Conservation (phyloP, 176 grass and related monocot species). For the Tuctoria greenei region DNA sequence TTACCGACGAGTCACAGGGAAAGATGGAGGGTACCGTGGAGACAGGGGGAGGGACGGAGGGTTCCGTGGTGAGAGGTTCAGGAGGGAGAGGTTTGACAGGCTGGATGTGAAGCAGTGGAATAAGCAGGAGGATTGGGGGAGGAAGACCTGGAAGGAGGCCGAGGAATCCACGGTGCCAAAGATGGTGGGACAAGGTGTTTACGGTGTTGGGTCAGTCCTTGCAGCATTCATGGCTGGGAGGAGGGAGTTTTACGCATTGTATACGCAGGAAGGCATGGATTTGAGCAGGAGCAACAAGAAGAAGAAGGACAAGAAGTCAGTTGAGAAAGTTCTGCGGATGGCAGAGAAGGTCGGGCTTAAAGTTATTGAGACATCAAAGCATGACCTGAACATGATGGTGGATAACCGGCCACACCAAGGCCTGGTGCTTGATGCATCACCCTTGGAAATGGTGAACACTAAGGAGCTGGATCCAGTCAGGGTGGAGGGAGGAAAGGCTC, state of each 20-base stretch:
- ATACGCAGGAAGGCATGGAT: conserved; percentile 85
- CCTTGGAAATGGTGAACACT: conserved; percentile 82
- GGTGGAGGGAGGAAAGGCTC: conserved; percentile 55
- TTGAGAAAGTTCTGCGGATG: conserved; percentile 62
- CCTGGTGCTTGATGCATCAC: conserved; percentile 84
- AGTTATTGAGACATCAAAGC: conserved; percentile 71
- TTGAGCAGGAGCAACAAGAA: conserved; percentile 83
- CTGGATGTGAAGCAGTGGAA: conserved; percentile 61
- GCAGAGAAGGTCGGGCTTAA: conserved; percentile 75
- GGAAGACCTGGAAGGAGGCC: conserved; percentile 70
- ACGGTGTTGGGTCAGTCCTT: conserved; percentile 79
- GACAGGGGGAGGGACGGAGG: conserved; percentile 7
- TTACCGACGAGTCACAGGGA: conserved; percentile 32
- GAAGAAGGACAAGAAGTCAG: conserved; percentile 88
- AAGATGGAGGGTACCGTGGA: conserved; percentile 33
- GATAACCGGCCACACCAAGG: conserved; percentile 96
- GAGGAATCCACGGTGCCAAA: conserved; percentile 65
- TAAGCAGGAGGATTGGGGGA: conserved; percentile 79
- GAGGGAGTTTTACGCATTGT: conserved; percentile 85
- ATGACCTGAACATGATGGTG: conserved; percentile 90
- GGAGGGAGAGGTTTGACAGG: conserved; percentile 49
- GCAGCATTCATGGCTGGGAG: conserved; percentile 68
- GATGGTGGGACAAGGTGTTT: conserved; percentile 78
- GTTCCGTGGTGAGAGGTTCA: conserved; percentile 7
- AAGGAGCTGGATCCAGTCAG: conserved; percentile 69